These are phyloP conservation scores for Fusarium chuoi DNA, from an alignment of 2,329 filamentous ascomycete species.

Conservation along the genomic window DNA sequence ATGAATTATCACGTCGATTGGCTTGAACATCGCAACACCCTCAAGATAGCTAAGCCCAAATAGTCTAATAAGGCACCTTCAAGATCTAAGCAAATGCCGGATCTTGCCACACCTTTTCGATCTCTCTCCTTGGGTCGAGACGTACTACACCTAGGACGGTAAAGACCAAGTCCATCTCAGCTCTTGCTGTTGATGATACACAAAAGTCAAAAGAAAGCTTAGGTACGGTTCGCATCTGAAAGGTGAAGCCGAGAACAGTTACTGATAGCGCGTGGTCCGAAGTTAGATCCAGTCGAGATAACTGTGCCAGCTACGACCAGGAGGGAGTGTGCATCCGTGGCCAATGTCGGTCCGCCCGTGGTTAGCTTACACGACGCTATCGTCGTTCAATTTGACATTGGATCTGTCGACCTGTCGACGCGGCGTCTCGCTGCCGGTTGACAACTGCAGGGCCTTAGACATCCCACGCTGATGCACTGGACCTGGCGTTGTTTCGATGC, in stretches of 20 bases:
- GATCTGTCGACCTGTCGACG: slow-evolving; percentile 12
- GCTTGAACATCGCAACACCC: slow-evolving; percentile 20
- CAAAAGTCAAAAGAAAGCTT: slow-evolving; percentile 11
- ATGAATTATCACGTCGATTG: background rate
- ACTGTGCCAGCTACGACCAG: background rate
- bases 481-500: slow-evolving; percentile 16
- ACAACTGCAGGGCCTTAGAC: slow-evolving; percentile 11
- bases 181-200: background rate
- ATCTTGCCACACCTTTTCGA: slow-evolving; percentile 35
- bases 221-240: slow-evolving; percentile 5
- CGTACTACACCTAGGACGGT: slow-evolving; percentile 19
- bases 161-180: slow-evolving; percentile 16
- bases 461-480: slow-evolving; percentile 1
- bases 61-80: slow-evolving; percentile 4
- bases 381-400: slow-evolving; percentile 24
- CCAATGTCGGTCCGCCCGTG: slow-evolving; percentile 6
- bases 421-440: slow-evolving; percentile 1
- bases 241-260: background rate
- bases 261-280: slow-evolving; percentile 13
- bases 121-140: background rate
- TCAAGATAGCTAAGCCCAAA: slow-evolving; percentile 3
- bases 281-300: slow-evolving; percentile 14
- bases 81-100: slow-evolving; percentile 32
- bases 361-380: slow-evolving; percentile 11
- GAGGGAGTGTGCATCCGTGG: slow-evolving; percentile 40